Evolutionary conservation across 2,329 filamentous ascomycete species (phyloP).

Genomic region (Colletotrichum horii): DNA sequence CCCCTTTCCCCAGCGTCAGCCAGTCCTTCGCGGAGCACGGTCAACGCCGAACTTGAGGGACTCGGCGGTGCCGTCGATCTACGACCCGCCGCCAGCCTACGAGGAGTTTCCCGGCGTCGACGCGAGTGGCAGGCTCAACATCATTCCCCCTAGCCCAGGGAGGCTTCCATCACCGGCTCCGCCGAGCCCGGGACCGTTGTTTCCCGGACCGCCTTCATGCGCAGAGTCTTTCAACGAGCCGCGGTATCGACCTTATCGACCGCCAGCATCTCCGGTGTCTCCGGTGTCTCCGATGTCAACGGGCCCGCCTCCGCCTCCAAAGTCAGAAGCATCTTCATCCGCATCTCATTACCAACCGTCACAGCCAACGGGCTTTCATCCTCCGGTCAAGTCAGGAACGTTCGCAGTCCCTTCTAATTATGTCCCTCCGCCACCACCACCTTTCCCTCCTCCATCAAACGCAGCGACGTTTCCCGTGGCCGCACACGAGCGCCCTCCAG

Average conservation of each 20-base stretch:
- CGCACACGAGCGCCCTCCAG: neutral
- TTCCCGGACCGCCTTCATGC: neutral
- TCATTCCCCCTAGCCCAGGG: neutral
- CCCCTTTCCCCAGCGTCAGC: slow-evolving; percentile 9
- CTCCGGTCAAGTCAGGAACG: neutral
- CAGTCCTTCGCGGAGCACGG: slow-evolving; percentile 1
- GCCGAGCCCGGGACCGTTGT: neutral
- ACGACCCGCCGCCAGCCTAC: slow-evolving; percentile 6
- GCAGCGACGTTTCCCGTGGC: neutral
- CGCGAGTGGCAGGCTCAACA: neutral
- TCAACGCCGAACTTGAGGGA: slow-evolving; percentile 18
- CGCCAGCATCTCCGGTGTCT: neutral
- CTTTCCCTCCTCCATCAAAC: neutral
- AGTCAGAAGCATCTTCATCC: neutral
- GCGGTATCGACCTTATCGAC: neutral
- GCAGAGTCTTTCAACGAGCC: neutral
- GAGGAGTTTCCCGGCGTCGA: slow-evolving; percentile 15
- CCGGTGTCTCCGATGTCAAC: neutral
- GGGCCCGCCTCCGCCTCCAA: neutral
- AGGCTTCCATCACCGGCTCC: neutral
- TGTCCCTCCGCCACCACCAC: neutral
- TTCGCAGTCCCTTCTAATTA: neutral
- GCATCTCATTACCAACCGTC: neutral
- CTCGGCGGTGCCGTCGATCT: neutral
- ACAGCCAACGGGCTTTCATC: neutral